A percentile compares a stretch with the other conserved stretches of the same genome.
These are phyloP conservation scores for Oryza meridionalis DNA, from an alignment of 176 grass and related monocot genomes.

Conservation along the genomic window DNA sequence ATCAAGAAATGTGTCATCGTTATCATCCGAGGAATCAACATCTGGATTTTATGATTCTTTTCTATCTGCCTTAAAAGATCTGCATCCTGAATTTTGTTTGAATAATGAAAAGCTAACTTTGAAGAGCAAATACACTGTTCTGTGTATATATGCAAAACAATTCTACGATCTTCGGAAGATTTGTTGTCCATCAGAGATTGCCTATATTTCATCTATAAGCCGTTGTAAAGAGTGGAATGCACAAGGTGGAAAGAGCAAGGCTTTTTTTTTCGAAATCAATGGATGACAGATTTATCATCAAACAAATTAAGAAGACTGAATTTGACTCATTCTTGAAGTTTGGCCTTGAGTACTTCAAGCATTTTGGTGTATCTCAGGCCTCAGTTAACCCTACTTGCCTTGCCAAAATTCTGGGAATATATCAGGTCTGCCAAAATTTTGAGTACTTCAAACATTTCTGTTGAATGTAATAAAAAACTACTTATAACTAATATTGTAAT, in stretches of 20 bases:
- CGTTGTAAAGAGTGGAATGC: slow-evolving; percentile 90
- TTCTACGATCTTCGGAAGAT: slow-evolving; percentile 83
- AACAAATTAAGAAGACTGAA: slow-evolving; percentile 89
- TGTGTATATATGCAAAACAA: slow-evolving; percentile 79
- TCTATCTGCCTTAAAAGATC: slow-evolving; percentile 62
- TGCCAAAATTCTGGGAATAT: slow-evolving; percentile 90
- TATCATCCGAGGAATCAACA: slow-evolving; percentile 44
- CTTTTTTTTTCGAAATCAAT: slow-evolving; percentile 81
- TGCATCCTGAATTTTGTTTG: slow-evolving; percentile 76
- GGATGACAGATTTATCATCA: slow-evolving; percentile 96
- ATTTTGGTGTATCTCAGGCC: slow-evolving; percentile 62
- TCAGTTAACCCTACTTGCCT: slow-evolving; percentile 77
- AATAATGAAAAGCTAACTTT: slow-evolving; percentile 57
- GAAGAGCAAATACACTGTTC: slow-evolving; percentile 75
- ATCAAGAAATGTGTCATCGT: background rate
- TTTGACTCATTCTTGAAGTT: slow-evolving; percentile 94
- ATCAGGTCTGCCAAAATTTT: slow-evolving; percentile 59
- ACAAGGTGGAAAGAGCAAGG: slow-evolving; percentile 90
- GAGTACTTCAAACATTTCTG: background rate
- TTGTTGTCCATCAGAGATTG: slow-evolving; percentile 80
- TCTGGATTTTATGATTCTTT: slow-evolving; percentile 71
- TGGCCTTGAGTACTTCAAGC: slow-evolving; percentile 88
- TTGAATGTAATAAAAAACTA: background rate
- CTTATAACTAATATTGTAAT: slow-evolving; percentile 36
- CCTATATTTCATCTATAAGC: slow-evolving; percentile 81